A percentile compares a stretch with the other conserved stretches of the same genome.
phyloP scores from a whole-genome alignment of 2,329 filamentous ascomycete species.

The Fusarium dimerum region DNA sequence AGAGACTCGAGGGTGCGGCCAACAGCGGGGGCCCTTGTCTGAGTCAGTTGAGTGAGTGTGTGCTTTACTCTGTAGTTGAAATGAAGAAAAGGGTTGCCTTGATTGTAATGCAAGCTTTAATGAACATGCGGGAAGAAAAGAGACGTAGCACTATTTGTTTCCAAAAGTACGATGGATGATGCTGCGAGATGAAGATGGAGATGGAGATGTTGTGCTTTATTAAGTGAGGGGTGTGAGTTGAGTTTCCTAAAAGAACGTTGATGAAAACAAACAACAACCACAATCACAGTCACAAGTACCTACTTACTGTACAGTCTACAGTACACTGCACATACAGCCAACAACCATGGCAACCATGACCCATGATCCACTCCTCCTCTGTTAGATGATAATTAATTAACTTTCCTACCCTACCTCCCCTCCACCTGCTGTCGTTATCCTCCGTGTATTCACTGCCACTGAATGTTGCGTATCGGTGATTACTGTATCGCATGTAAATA shows the following conservation, averaged over 20 bases:
- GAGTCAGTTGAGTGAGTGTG: conserved; percentile 4
- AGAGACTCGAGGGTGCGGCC: conserved; percentile 16
- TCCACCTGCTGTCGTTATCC: not conserved
- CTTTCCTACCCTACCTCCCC: not conserved
- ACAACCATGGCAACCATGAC: conserved; percentile 18
- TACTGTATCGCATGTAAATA: not conserved
- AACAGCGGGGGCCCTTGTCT: conserved; percentile 24
- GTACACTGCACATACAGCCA: not conserved
- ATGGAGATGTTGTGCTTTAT: conserved; percentile 8
- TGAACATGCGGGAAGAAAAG: not conserved
- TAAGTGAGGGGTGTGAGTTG: not conserved
- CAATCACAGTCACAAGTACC: not conserved
- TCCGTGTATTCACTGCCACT: conserved; percentile 2
- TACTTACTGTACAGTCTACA: no score
- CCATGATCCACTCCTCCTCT: not conserved
- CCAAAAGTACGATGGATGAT: not conserved
- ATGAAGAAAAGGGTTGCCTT: not conserved
- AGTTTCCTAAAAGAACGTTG: conserved; percentile 1
- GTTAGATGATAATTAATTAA: not conserved
- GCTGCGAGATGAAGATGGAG: not conserved
- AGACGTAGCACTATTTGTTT: not conserved
- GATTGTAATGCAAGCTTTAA: not conserved
- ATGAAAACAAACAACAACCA: conserved; percentile 21
- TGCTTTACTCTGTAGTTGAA: not conserved
- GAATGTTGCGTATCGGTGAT: no score